A percentile compares a stretch with the other conserved stretches of the same genome.
Evolutionary conservation across 2,329 filamentous ascomycete species (phyloP).

Genomic region (Aquanectria penicillioides): DNA sequence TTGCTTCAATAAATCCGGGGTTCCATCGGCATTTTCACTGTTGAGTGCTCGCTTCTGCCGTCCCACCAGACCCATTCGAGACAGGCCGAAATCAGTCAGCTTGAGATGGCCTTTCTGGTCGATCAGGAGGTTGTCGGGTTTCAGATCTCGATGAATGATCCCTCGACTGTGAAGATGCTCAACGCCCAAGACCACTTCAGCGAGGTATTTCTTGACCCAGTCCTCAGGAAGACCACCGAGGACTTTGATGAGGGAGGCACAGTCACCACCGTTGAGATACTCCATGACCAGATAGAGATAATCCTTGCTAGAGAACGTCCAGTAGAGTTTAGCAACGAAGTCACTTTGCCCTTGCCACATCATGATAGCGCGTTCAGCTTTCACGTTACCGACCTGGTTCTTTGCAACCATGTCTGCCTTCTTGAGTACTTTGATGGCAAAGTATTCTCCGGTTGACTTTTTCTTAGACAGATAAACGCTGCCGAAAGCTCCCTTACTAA

Average conservation of each 20-base stretch:
- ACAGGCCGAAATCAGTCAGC: constrained; percentile 96
- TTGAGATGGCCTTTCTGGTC: constrained; percentile 97
- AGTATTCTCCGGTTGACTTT: constrained; percentile 98
- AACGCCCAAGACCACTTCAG: constrained; percentile 95
- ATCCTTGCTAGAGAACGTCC: constrained; percentile 99
- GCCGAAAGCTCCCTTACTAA: constrained; percentile 98
- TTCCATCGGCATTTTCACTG: constrained; percentile 79
- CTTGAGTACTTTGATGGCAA: constrained; percentile 97
- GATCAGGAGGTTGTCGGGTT: constrained; percentile 96
- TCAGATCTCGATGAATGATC: constrained; percentile 96
- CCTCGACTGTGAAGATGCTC: constrained; percentile 94
- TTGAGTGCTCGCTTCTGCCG: constrained; percentile 94
- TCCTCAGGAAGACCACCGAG: constrained; percentile 92
- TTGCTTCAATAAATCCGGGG: constrained; percentile 90
- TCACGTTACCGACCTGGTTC: constrained; percentile 99
- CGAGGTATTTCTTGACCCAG: constrained; percentile 97
- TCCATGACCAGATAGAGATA: constrained; percentile 99
- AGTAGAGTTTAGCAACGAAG: constrained; percentile 98
- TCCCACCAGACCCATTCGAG: constrained; percentile 95
- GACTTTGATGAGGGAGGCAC: constrained; percentile 94
- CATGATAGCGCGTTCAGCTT: constrained; percentile 98
- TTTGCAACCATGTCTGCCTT: constrained; percentile 99
- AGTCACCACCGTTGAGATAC: constrained; percentile 97
- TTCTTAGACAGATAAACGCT: constrained; percentile 99
- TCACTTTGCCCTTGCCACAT: constrained; percentile 99